Evolutionary conservation across 208 protist species (phyloP), one percentile per base, ranked within the genome.

Genomic region (Trypanosoma cruzi): DNA sequence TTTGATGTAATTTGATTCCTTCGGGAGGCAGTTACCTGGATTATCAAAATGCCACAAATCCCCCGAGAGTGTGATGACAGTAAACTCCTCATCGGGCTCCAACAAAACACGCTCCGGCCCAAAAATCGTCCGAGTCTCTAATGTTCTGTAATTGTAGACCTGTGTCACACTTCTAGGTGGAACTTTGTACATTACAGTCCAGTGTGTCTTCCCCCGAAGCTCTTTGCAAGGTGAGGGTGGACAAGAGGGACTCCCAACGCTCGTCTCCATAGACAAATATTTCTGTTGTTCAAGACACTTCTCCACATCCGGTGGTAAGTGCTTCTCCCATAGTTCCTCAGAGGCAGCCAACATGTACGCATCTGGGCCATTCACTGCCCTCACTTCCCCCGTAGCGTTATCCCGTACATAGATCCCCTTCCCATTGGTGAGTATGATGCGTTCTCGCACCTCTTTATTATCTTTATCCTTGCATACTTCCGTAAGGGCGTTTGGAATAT

Each of bases 161-260:
- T 98, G 97, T 18, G 98, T 96, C 31, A 97, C 95, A 70, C 90
- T 84, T 79, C 92, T 91, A 79, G 98, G 87, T 13, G 98, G 97
- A 26, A 97, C 91, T 72, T 88, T 80, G 82, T 93, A 98, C n/a
- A 88, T 88, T 7, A 99, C 91, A 14, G 96, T 89, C 65, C 84
- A 74, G 4, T 88, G 90, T 75, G 82, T 81, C 77, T 93, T 78
- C 64, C 88, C 76, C 52, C 62, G 50, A 55, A 68, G 48, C 3
- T n/a, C n/a, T 22, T 52, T 8, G 16, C 29, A 59, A 60, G 32
- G 64, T 56, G n/a, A 20, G 18, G n/a, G 16, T 14, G 31, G 4
- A 29, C 6, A 31, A n/a, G 11, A 18, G n/a, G 6, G n/a, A 18
- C 7, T 22, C 18, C 13, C 28, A 31, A 49, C 34, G 2, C 26